Evolutionary conservation across 805 yeast species (phyloP), one percentile per base, ranked within the genome.

Genomic region (Scheffersomyces ergatensis): DNA sequence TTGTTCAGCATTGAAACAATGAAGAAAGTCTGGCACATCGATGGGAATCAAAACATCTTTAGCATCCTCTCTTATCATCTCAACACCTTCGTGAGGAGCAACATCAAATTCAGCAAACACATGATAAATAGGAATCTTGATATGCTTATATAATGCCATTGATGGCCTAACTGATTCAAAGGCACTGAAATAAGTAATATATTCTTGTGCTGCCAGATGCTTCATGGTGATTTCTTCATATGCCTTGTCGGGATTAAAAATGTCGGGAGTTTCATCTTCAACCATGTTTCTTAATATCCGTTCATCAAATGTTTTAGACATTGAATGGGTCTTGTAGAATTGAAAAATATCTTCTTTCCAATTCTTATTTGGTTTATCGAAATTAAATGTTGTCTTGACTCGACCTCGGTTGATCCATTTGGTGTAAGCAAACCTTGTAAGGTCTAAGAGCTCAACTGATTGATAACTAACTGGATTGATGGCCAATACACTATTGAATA

Each of bases 401-500:
- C 20, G 33, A 7, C 39, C 44, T 7, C 41, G 35, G 5, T 37
- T 27, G 17, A 33, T 26, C 54, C 54, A 49, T 19, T 35, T 35
- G n/a, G 25, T 31, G 9, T 33, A 38, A 5, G 3, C 3, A 6
- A 15, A 8, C 2, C 18, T 17, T 5, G 26, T 58, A 9, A 39
- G 34, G 2, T 42, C 47, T 4, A 34, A 26, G 12, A 33, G 36
- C n/a, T 36, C 38, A 5, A 38, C 46, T 26, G 47, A 47, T 14
- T 57, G 47, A 38, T 62, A 68, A 4, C 71, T 61, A 2, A 84
- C 87, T 0, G 89, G 85, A 48, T 85, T 90, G n/a, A 83, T 59
- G 1, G 76, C 58, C 2, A 83, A 55, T 5, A 77, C 64, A 6
- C 78, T 67, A 41, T 79, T 78, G 51, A 80, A 76, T 36, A 82